Evolutionary conservation across 768 basidiomycete genomes (phyloP), one percentile per base, ranked within the genome.

Genomic region (Tephrocybe sp.): DNA sequence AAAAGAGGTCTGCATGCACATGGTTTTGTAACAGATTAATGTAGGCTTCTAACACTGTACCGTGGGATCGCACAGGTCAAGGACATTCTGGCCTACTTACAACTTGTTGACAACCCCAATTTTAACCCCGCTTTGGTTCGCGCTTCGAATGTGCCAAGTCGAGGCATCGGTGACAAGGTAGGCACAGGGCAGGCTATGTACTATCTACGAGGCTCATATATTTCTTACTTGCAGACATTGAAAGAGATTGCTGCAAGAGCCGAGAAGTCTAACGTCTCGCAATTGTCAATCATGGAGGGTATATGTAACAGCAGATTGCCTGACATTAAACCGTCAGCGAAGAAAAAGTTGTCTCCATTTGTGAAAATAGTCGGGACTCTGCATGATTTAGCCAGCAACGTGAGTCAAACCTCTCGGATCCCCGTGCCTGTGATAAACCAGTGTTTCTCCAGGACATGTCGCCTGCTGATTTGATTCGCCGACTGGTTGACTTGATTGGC

Each of bases 91-190:
- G 84, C 87, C 1, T 94, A 94, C 61, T 72, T 95, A 3, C 92
- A 93, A 62, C 71, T 95, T 3, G 72, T 87, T 2, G 90, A 92
- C 57, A 93, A 93, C 60, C 81, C 85, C 0, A 62, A 67, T 4
- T 84, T 78, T 49, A 68, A 75, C 41, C 88, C 90, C 4, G 89
- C 90, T 0, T 87, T 93, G 54, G 61, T 70, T 7, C 79, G 92
- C 11, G 80, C 83, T 2, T 72, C 90, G 26, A 92, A 92, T 60
- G 72, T 79, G 0, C 92, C 92, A 0, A 69, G 78, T 40, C 74
- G 90, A 35, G 79, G 82, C 0, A 81, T 93, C 23, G 92, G 92
- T 10, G 84, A 87, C 40, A 92, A 91, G 79, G 90, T 86, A 19
- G 23, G 65, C 20, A 17, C 22, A 34, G 7, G 3, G 32, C 11